Conservation (phyloP, 108 stramenopile species). For the Nitzschia putrida region DNA sequence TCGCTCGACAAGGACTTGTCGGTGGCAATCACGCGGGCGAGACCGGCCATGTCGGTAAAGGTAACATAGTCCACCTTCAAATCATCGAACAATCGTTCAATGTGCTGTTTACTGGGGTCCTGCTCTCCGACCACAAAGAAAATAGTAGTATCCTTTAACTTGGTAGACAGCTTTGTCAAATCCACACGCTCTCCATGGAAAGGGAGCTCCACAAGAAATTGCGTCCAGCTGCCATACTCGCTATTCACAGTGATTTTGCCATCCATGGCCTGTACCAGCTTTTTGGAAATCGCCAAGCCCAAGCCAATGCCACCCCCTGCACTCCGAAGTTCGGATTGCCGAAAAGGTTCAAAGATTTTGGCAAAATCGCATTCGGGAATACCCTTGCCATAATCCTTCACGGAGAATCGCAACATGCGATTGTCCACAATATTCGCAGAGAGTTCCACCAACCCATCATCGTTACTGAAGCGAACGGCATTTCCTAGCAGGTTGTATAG, state of each 20-base stretch:
- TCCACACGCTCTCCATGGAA: constrained; percentile 8
- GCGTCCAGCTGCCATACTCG: constrained; percentile 24
- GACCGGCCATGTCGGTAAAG: constrained; percentile 3
- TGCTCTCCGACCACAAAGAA: constrained; percentile 16
- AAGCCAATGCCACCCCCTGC: constrained; percentile 42
- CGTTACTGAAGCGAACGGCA: constrained; percentile 44
- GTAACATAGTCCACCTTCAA: constrained; percentile 2
- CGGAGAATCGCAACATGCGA: constrained; percentile 27
- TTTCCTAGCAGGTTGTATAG: constrained; percentile 57
- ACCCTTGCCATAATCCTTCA: constrained; percentile 55
- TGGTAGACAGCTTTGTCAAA: neutral
- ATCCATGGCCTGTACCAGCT: constrained; percentile 41
- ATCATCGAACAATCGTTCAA: neutral
- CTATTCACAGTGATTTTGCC: constrained; percentile 39
- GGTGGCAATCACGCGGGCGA: neutral
- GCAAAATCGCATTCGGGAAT: constrained; percentile 29
- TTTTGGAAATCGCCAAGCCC: constrained; percentile 43
- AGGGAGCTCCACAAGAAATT: constrained; percentile 42
- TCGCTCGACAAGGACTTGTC: neutral
- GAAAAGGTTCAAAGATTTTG: constrained; percentile 53
- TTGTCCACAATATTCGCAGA: neutral
- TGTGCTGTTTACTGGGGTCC: neutral
- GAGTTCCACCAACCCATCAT: constrained; percentile 31
- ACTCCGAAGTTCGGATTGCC: constrained; percentile 25
- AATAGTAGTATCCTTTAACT: constrained; percentile 3